These are phyloP conservation scores for Ambrosia hybrid DNA, from an alignment of 140 eudicot genomes.

Conservation along the genomic window DNA sequence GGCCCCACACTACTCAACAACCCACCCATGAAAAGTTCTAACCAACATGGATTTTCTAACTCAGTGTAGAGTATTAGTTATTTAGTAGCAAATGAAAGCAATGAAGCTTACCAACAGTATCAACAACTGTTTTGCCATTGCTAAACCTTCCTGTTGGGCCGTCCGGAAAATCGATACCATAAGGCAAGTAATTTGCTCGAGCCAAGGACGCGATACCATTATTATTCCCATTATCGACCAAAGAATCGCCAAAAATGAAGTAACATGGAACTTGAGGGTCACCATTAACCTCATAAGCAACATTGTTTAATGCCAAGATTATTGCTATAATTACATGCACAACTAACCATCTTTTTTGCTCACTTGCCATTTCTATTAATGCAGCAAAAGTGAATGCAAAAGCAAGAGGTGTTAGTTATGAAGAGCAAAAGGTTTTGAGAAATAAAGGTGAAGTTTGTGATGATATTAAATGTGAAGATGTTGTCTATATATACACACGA, in stretches of 20 bases:
- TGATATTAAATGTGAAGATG: slow-evolving; percentile 30
- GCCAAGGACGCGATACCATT: slow-evolving; percentile 20
- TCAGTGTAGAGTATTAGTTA: background rate
- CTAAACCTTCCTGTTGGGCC: slow-evolving; percentile 29
- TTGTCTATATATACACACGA: slow-evolving; percentile 34
- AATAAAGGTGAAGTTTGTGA: slow-evolving; percentile 20
- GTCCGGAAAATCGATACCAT: slow-evolving; percentile 20
- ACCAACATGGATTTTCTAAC: slow-evolving; percentile 3
- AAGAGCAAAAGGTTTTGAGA: slow-evolving; percentile 13
- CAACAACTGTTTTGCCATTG: slow-evolving; percentile 30
- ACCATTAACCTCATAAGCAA: slow-evolving; percentile 34
- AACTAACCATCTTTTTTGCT: slow-evolving; percentile 34
- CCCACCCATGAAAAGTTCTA: background rate
- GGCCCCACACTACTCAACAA: background rate
- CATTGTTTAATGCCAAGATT: slow-evolving; percentile 23
- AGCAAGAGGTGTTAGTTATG: slow-evolving; percentile 7
- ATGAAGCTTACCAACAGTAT: slow-evolving; percentile 20
- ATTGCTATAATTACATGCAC: slow-evolving; percentile 23
- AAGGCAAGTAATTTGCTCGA: slow-evolving; percentile 27
- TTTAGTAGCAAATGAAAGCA: background rate
- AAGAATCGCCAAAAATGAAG: slow-evolving; percentile 27
- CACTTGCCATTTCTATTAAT: slow-evolving; percentile 42
- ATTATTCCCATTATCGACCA: slow-evolving; percentile 30
- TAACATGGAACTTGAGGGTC: slow-evolving; percentile 33
- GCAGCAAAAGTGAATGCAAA: slow-evolving; percentile 8